Evolutionary conservation across 108 stramenopile species (phyloP).

Genomic region (Nitzschia sp.): DNA sequence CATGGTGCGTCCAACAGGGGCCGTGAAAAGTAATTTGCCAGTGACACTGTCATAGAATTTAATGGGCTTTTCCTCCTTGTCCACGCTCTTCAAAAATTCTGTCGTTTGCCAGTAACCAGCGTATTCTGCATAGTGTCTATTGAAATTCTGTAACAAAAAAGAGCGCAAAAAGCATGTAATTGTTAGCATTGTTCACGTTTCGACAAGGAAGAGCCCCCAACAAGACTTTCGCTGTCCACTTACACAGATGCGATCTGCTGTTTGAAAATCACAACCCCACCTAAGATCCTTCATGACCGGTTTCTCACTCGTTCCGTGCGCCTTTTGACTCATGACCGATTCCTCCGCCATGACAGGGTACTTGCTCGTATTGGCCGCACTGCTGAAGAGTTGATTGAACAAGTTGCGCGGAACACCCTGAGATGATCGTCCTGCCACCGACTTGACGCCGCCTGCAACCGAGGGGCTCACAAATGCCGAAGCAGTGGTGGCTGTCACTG

Average conservation of each 20-base stretch:
- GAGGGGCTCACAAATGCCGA: constrained; percentile 17
- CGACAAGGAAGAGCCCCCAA: not conserved
- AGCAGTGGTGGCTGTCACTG: not conserved
- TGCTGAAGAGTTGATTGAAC: constrained; percentile 38
- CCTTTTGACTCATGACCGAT: constrained; percentile 57
- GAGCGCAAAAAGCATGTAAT: not conserved
- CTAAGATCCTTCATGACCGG: constrained; percentile 73
- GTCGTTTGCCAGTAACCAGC: constrained; percentile 73
- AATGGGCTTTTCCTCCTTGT: constrained; percentile 46
- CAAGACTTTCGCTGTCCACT: constrained; percentile 52
- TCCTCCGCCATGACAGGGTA: constrained; percentile 72
- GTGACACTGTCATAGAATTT: constrained; percentile 84
- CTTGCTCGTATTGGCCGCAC: constrained; percentile 22
- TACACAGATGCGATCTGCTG: constrained; percentile 74
- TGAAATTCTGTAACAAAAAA: constrained; percentile 23
- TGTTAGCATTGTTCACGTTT: no score
- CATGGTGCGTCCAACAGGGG: constrained; percentile 71
- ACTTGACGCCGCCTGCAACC: not conserved
- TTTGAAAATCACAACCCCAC: constrained; percentile 69
- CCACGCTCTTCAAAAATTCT: constrained; percentile 54
- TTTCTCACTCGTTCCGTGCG: constrained; percentile 70
- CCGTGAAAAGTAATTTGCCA: constrained; percentile 74
- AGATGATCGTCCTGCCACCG: constrained; percentile 5
- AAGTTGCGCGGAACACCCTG: constrained; percentile 1
- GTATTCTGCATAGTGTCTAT: constrained; percentile 56